Evolutionary conservation across 2,329 filamentous ascomycete genomes (phyloP).

Genomic region (Bisporella sp.): DNA sequence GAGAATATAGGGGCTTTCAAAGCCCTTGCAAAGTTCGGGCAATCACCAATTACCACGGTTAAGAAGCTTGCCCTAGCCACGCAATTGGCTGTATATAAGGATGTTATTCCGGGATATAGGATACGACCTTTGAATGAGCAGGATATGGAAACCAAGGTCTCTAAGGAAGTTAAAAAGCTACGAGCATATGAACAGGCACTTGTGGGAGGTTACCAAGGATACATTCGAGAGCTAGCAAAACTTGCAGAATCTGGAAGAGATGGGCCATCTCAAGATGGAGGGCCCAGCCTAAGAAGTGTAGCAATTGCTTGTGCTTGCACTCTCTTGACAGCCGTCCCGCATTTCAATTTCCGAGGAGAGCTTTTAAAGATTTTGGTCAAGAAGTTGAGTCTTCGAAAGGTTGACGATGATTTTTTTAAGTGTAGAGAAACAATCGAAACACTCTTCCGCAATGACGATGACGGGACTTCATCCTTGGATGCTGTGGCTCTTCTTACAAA

Average conservation of each 20-base stretch:
- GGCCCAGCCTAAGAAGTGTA: constrained; percentile 56
- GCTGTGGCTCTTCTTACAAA: constrained; percentile 78
- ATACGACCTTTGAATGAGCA: constrained; percentile 79
- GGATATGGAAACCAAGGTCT: constrained; percentile 70
- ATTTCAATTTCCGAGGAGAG: constrained; percentile 94
- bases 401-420: constrained; percentile 70
- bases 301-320: constrained; percentile 83
- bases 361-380: constrained; percentile 80
- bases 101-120: constrained; percentile 91
- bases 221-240: constrained; percentile 67
- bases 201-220: constrained; percentile 76
- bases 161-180: constrained; percentile 81
- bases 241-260: constrained; percentile 52
- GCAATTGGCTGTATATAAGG: constrained; percentile 86
- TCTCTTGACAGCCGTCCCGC: constrained; percentile 73
- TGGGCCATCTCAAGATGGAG: constrained; percentile 30
- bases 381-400: constrained; percentile 66
- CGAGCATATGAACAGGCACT: constrained; percentile 83
- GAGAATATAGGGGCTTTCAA: constrained; percentile 79
- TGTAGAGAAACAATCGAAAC: constrained; percentile 73
- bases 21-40: constrained; percentile 65
- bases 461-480: constrained; percentile 82
- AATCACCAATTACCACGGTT: constrained; percentile 63
- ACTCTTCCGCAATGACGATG: constrained; percentile 80
- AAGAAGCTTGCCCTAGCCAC: constrained; percentile 82